These are phyloP conservation scores for Colletotrichum horii DNA, from an alignment of 2,329 filamentous ascomycete species.

Conservation along the genomic window DNA sequence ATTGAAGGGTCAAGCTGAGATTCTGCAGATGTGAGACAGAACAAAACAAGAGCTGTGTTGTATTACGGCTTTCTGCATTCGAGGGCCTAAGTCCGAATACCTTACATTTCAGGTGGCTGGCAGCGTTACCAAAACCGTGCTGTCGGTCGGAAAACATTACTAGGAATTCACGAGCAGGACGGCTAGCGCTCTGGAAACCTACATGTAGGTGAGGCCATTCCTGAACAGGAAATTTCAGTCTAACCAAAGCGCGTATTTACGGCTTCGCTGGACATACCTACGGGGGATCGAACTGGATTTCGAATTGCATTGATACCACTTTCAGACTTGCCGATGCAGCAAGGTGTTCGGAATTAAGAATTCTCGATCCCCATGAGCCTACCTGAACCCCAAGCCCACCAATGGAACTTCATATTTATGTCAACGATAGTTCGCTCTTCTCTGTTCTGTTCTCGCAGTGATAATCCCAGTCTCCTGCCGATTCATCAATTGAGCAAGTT, in stretches of 20 bases:
- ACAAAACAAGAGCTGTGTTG: not conserved
- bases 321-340: not conserved
- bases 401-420: not conserved
- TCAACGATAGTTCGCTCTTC: not conserved
- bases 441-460: not conserved
- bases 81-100: not conserved
- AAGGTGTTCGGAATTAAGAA: not conserved
- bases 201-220: not conserved
- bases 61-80: not conserved
- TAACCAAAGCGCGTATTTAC: not conserved
- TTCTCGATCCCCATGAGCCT: not conserved
- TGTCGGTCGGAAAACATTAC: not conserved
- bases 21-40: not conserved
- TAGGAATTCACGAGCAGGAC: not conserved
- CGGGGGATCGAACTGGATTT: not conserved
- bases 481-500: not conserved
- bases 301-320: not conserved
- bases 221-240: not conserved
- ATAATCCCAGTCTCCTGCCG: not conserved
- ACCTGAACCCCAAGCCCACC: not conserved
- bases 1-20: not conserved
- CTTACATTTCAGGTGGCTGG: not conserved
- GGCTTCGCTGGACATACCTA: not conserved
- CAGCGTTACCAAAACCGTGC: not conserved
- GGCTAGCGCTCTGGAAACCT: not conserved